A percentile compares a stretch with the other conserved stretches of the same genome.
Conservation (phyloP, 495 filamentous ascomycete species). For the Xylaria flabelliformis region DNA sequence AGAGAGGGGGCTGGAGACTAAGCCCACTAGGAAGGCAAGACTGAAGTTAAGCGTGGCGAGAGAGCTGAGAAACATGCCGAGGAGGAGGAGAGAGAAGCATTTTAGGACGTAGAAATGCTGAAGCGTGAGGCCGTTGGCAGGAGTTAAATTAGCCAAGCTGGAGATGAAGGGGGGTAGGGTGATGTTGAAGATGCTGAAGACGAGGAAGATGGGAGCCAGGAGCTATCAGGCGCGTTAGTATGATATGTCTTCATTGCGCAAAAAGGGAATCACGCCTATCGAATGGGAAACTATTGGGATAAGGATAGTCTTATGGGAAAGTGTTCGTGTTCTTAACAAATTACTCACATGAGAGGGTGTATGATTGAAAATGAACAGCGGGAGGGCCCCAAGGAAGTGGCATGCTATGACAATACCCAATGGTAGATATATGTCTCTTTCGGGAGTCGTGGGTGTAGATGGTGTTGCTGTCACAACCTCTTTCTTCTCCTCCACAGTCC, state of each 20-base stretch:
- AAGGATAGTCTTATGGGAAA: background rate
- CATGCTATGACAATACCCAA: slow-evolving; percentile 71
- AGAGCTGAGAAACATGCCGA: slow-evolving; percentile 89
- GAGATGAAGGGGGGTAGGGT: slow-evolving; percentile 66
- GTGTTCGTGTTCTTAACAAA: slow-evolving; percentile 6
- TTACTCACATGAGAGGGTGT: slow-evolving; percentile 65
- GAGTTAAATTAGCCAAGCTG: slow-evolving; percentile 50
- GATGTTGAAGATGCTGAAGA: slow-evolving; percentile 64
- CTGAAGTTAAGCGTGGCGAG: slow-evolving; percentile 97
- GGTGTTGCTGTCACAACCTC: slow-evolving; percentile 21
- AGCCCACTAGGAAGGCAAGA: slow-evolving; percentile 83
- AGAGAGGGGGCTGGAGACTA: slow-evolving; percentile 75
- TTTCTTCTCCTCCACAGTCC: slow-evolving; percentile 30
- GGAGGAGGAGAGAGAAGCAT: slow-evolving; percentile 87
- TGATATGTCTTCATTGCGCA: slow-evolving; percentile 17
- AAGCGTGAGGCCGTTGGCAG: slow-evolving; percentile 50
- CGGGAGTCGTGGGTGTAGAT: slow-evolving; percentile 49
- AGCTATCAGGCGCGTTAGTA: slow-evolving; percentile 50
- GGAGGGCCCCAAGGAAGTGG: slow-evolving; percentile 81
- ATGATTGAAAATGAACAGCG: slow-evolving; percentile 88
- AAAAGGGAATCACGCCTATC: background rate
- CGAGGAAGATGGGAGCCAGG: slow-evolving; percentile 62
- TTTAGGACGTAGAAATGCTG: slow-evolving; percentile 82
- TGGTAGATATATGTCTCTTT: slow-evolving; percentile 81
- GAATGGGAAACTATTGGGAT: slow-evolving; percentile 14